Conservation (phyloP, 2,329 filamentous ascomycete species). For the Trichoderma sp. region DNA sequence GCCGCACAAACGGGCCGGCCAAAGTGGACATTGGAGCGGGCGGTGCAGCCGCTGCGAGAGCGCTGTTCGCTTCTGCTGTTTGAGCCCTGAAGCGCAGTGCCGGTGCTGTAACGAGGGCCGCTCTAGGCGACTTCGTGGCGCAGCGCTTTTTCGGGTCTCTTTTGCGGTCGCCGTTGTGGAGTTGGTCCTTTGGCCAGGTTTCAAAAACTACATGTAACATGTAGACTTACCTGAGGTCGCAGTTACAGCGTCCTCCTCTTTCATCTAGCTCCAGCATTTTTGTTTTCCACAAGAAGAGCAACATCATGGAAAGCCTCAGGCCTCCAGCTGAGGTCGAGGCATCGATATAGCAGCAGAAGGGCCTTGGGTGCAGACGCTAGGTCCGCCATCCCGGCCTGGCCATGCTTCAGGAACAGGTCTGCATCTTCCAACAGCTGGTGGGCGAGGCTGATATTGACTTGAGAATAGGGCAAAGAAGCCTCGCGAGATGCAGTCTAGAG, state of each 20-base stretch:
- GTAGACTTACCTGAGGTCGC: neutral
- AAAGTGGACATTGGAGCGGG: conserved; percentile 11
- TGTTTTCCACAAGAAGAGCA: neutral
- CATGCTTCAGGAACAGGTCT: conserved; percentile 3
- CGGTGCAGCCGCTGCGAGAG: conserved; percentile 12
- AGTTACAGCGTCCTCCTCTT: neutral
- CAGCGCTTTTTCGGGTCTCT: conserved; percentile 17
- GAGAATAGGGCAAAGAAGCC: neutral
- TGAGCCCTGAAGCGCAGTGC: neutral
- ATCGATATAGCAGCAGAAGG: conserved; percentile 10
- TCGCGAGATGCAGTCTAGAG: neutral
- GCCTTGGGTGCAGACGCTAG: neutral
- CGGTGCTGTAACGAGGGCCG: neutral
- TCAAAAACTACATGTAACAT: conserved; percentile 1
- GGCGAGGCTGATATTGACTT: conserved; percentile 10
- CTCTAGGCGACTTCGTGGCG: conserved; percentile 6
- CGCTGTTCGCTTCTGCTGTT: conserved; percentile 3
- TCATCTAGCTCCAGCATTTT: neutral
- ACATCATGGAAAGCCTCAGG: neutral
- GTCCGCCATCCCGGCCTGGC: neutral
- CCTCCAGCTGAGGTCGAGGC: neutral
- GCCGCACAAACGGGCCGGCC: conserved; percentile 27
- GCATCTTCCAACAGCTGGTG: neutral
- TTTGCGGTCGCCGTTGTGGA: conserved; percentile 21
- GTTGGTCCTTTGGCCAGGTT: conserved; percentile 6